Conservation (phyloP, 768 basidiomycete species). For the Strobilomyces echinocephalus region DNA sequence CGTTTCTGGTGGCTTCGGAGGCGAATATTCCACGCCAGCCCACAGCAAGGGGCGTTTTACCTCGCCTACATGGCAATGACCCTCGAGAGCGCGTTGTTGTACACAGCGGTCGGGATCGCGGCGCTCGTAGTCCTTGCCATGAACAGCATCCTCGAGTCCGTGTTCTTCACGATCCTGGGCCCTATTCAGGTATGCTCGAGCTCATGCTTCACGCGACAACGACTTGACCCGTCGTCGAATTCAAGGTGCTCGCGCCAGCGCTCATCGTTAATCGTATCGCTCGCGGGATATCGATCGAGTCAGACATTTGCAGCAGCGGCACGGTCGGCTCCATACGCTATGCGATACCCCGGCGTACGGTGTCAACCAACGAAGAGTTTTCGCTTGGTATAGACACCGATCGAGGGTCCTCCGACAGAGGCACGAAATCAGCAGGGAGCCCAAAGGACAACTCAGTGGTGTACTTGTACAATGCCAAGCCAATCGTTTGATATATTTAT, state of each 20-base stretch:
- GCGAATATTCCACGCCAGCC: neutral
- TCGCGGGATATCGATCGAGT: neutral
- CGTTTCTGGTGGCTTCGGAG: neutral
- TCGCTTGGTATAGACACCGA: neutral
- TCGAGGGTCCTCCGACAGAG: no score
- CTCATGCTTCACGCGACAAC: neutral
- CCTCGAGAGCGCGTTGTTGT: neutral
- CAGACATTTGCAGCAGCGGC: neutral
- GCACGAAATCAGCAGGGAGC: neutral
- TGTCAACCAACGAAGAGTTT: neutral
- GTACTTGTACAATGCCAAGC: neutral
- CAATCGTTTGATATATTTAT: neutral
- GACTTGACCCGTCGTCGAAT: neutral
- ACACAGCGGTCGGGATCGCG: neutral
- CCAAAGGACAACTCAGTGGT: neutral
- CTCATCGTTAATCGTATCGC: neutral
- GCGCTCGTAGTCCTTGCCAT: neutral
- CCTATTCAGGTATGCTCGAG: neutral
- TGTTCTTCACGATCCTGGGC: neutral
- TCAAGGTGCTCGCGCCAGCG: neutral
- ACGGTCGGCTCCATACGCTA: neutral
- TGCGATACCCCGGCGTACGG: neutral
- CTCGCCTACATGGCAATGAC: neutral
- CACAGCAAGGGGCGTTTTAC: neutral
- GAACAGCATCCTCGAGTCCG: neutral